Percentiles rank a stretch among this genome's conserved stretches.
Evolutionary conservation across 768 basidiomycete species (phyloP).

Genomic region (Boletus rubropictus): DNA sequence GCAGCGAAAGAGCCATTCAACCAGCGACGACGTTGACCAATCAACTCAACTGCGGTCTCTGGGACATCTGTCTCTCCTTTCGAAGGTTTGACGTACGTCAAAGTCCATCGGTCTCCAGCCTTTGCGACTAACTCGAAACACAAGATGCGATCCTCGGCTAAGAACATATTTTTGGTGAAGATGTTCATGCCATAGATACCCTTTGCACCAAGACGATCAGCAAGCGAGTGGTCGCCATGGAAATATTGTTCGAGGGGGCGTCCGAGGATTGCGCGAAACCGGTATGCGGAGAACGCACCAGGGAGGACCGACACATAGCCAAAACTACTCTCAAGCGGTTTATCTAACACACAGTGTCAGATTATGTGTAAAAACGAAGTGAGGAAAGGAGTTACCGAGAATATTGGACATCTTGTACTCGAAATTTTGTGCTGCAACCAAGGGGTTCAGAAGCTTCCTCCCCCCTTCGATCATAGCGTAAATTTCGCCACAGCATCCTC

Average conservation of each 20-base stretch:
- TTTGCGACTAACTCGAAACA: slow-evolving; percentile 98
- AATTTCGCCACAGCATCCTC: slow-evolving; percentile 91
- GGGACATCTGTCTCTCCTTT: slow-evolving; percentile 98
- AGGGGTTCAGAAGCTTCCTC: slow-evolving; percentile 83
- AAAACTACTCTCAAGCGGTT: slow-evolving; percentile 91
- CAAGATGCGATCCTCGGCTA: slow-evolving; percentile 93
- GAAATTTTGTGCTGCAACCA: slow-evolving; percentile 94
- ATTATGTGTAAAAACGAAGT: not conserved
- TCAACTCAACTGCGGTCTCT: slow-evolving; percentile 85
- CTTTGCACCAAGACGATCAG: slow-evolving; percentile 86
- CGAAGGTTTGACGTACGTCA: slow-evolving; percentile 89
- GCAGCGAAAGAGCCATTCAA: slow-evolving; percentile 95
- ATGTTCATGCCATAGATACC: slow-evolving; percentile 97
- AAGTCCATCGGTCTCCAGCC: slow-evolving; percentile 77
- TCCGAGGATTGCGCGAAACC: slow-evolving; percentile 88
- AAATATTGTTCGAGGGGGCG: slow-evolving; percentile 81
- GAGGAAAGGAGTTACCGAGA: slow-evolving; percentile 45
- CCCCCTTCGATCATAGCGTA: slow-evolving; percentile 96
- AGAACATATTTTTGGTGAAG: slow-evolving; percentile 90
- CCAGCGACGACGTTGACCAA: slow-evolving; percentile 95
- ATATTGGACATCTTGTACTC: slow-evolving; percentile 99
- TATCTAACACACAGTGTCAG: slow-evolving; percentile 45
- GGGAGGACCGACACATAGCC: slow-evolving; percentile 94
- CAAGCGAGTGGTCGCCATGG: slow-evolving; percentile 84
- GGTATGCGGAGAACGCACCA: slow-evolving; percentile 95